phyloP scores from a whole-genome alignment of 225 moss, liverwort and hornwort species.

The Neckera pumila region DNA sequence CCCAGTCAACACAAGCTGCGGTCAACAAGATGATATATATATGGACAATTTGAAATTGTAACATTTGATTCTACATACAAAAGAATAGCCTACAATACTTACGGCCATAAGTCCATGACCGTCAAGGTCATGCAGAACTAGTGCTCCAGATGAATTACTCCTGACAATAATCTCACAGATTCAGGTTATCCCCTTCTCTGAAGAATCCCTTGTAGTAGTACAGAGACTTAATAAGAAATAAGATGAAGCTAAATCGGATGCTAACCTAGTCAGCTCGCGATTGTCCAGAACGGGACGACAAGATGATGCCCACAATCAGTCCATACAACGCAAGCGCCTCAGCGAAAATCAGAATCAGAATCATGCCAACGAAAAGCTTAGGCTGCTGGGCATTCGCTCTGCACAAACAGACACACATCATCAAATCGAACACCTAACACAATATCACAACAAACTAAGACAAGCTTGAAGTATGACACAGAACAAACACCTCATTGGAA shows the following conservation, averaged over 20 bases:
- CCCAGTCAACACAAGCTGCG: background rate
- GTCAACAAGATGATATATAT: background rate
- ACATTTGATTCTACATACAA: conserved; percentile 3
- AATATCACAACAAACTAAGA: background rate
- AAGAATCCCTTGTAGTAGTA: background rate
- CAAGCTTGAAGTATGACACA: background rate
- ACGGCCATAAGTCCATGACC: background rate
- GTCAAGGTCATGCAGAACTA: background rate
- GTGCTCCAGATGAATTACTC: background rate
- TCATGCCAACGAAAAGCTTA: conserved; percentile 89
- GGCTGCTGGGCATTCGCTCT: conserved; percentile 86
- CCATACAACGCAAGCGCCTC: conserved; percentile 88
- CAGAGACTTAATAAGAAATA: background rate
- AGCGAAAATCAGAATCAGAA: conserved; percentile 85
- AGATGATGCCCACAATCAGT: conserved; percentile 75
- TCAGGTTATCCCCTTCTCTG: background rate
- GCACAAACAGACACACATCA: background rate
- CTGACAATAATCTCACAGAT: background rate
- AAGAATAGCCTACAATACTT: conserved; percentile 6
- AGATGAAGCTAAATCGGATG: background rate
- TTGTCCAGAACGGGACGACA: conserved; percentile 76
- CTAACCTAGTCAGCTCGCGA: conserved; percentile 38
- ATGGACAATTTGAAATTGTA: background rate
- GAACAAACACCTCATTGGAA: background rate
- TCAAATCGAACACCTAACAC: background rate